Conservation (phyloP, 495 filamentous ascomycete species). For the Symbiotaphrina buchneri region DNA sequence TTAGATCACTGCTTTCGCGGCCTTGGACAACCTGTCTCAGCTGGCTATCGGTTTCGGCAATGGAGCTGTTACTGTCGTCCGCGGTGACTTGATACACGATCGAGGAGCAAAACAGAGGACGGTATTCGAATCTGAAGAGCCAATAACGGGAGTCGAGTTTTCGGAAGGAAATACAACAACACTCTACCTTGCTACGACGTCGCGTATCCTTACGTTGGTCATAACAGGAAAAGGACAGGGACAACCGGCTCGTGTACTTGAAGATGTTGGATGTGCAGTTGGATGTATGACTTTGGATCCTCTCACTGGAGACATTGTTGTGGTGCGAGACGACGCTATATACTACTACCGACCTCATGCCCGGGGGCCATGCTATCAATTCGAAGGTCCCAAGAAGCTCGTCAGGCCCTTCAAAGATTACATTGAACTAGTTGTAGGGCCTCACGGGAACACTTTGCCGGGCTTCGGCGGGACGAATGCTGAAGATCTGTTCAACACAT, state of each 20-base stretch:
- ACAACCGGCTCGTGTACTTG: constrained; percentile 67
- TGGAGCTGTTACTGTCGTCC: constrained; percentile 77
- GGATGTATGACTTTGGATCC: constrained; percentile 82
- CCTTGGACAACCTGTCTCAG: constrained; percentile 69
- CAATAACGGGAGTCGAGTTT: constrained; percentile 76
- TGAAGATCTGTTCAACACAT: constrained; percentile 57
- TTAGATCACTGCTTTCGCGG: constrained; percentile 76
- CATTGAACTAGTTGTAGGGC: constrained; percentile 71
- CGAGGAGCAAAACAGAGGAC: constrained; percentile 88
- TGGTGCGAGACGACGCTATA: constrained; percentile 82
- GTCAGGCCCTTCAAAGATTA: constrained; percentile 70
- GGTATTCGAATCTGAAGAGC: constrained; percentile 92
- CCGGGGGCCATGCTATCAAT: constrained; percentile 66
- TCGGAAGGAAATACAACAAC: constrained; percentile 42
- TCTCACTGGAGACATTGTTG: constrained; percentile 60
- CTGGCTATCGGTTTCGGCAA: constrained; percentile 91
- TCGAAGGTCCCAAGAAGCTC: constrained; percentile 72
- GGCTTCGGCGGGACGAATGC: constrained; percentile 42
- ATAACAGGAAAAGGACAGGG: constrained; percentile 76
- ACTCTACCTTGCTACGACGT: constrained; percentile 81
- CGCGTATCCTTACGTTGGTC: constrained; percentile 62
- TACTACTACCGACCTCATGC: constrained; percentile 81
- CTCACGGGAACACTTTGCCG: constrained; percentile 28
- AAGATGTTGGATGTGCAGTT: constrained; percentile 71
- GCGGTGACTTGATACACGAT: constrained; percentile 89